Evolutionary conservation across 805 yeast genomes (phyloP).

Genomic region (Kregervanrija pseudodelftensis): DNA sequence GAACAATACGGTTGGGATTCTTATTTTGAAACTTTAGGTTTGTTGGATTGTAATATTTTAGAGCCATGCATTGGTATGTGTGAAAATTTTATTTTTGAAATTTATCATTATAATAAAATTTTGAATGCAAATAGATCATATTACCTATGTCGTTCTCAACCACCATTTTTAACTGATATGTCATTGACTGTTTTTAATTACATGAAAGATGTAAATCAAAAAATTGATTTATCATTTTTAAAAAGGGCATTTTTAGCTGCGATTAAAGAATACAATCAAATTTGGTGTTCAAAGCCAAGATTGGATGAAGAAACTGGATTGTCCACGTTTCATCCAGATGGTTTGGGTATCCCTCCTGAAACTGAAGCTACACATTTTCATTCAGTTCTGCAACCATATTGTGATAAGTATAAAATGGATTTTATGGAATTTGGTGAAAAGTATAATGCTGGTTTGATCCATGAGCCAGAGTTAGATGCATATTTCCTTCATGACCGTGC

Average conservation of each 20-base stretch:
- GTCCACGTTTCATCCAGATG: conserved; percentile 86
- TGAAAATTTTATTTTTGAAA: conserved; percentile 85
- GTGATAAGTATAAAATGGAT: conserved; percentile 49
- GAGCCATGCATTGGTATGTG: conserved; percentile 85
- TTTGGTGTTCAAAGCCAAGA: conserved; percentile 77
- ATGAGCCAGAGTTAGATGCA: conserved; percentile 79
- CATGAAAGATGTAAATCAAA: conserved; percentile 31
- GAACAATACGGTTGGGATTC: conserved; percentile 99
- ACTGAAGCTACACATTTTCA: conserved; percentile 87
- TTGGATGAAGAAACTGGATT: conserved; percentile 67
- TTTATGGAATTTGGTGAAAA: conserved; percentile 57
- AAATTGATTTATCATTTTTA: conserved; percentile 54
- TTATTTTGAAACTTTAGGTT: conserved; percentile 82
- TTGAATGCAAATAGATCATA: conserved; percentile 91
- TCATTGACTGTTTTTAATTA: conserved; percentile 60
- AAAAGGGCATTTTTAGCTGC: conserved; percentile 66
- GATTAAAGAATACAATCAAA: conserved; percentile 72
- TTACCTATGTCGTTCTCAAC: conserved; percentile 88
- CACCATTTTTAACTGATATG: conserved; percentile 95
- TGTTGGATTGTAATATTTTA: conserved; percentile 55
- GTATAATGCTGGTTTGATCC: conserved; percentile 60
- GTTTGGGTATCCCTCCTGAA: conserved; percentile 93
- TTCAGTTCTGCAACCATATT: conserved; percentile 60
- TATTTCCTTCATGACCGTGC: conserved; percentile 90
- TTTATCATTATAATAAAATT: conserved; percentile 83